Base-by-base conservation (phyloP, 257 asterid genomes). In the Plantago ovata region DNA sequence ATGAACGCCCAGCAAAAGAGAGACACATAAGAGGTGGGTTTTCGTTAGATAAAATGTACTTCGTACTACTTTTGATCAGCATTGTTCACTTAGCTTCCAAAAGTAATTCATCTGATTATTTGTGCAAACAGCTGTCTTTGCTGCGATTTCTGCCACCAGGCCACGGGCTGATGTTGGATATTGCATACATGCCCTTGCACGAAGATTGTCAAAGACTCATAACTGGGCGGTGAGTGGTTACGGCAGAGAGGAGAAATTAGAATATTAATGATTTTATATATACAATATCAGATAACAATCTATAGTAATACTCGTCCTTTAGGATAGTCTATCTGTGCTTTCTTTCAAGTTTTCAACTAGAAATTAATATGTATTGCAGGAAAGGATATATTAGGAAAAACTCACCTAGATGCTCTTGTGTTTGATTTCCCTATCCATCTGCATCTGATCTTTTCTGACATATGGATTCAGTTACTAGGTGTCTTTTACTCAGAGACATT, bases 121-220 rank as follows among this genome's bases (percentile, higher is more conserved):
- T 36, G 18, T 64, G 47, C 53, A 21, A n/a, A 60, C 90, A 92
- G 98, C 97, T 60, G 72, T 92, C 64, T 88, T 92, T 77, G 83
- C 91, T 64, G 90, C 95, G 53, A 45, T 92, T 66, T 88, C 96
- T 63, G 95, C 95, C 61, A 84, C 95, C 47, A 81, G 95, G 73
- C 96, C 98, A 20, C 84, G 98, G 63, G 98, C 98, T 62, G 98
- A 92, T 76, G 98, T 92, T 73, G 97, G 95, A 53, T 92, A 88
- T 61, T 92, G 98, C 73, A 92, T 92, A 59, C 95, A 92, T 65
- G 95, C 95, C 42, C 95, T 92, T 44, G 97, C 95, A 39, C 83
- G 95, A 75, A 79, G 98, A 68, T 71, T 92, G 76, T 64, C 95
- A 0, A 88, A 84, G 81, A 92, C 98, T 50, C 95, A 75, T 72